phyloP scores from a whole-genome alignment of 352 stramenopile species.

The Pythium insidiosum region DNA sequence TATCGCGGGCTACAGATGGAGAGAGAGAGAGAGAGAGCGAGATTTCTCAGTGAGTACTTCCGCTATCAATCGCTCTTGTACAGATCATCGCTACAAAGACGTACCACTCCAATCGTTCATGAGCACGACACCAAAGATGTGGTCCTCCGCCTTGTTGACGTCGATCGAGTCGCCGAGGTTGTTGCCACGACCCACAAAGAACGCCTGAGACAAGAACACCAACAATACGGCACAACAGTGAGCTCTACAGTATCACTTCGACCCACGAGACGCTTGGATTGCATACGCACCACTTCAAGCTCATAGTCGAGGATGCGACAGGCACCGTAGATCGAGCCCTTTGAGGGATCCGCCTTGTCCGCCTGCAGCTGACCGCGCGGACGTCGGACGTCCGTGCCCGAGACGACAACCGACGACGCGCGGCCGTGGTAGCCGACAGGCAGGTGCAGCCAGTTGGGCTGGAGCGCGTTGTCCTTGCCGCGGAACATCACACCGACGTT shows the following conservation, averaged over 20 bases:
- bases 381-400: constrained; percentile 74
- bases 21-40: neutral
- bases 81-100: too few relatives aligned
- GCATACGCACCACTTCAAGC: constrained; percentile 95
- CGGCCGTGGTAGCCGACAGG: constrained; percentile 97
- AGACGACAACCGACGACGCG: constrained; percentile 87
- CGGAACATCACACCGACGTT: constrained; percentile 94
- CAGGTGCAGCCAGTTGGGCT: constrained; percentile 96
- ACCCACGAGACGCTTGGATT: too few relatives aligned
- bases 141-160: constrained; percentile 88
- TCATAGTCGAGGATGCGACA: constrained; percentile 95
- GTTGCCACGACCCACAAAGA: constrained; percentile 91
- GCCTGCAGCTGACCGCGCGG: constrained; percentile 91
- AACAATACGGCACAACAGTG: too few relatives aligned
- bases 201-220: too few relatives aligned
- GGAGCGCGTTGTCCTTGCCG: constrained; percentile 92
- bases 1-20: constrained; percentile 51
- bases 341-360: constrained; percentile 84
- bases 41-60: too few relatives aligned
- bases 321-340: constrained; percentile 87
- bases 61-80: too few relatives aligned
- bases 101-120: constrained; percentile 98
- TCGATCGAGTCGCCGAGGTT: constrained; percentile 81
- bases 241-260: too few relatives aligned
- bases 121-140: constrained; percentile 96